These are phyloP conservation scores for Lactarius trivialis DNA, from an alignment of 768 basidiomycete species.

Conservation along the genomic window DNA sequence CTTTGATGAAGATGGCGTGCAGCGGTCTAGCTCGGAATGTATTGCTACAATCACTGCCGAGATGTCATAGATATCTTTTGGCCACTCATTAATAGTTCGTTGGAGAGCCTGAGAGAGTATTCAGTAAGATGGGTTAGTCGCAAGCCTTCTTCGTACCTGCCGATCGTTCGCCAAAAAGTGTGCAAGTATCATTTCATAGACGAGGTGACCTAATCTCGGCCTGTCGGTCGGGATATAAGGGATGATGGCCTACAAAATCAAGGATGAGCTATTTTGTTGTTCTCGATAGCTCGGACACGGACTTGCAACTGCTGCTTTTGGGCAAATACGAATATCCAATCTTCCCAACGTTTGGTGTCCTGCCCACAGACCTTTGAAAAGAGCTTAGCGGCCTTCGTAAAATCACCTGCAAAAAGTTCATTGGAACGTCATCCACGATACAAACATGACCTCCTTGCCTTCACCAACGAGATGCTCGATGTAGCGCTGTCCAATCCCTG, in stretches of 20 bases:
- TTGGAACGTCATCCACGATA: background rate
- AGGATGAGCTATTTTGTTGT: background rate
- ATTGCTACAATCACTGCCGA: slow-evolving; percentile 85
- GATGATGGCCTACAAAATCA: slow-evolving; percentile 60
- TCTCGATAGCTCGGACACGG: slow-evolving; percentile 23
- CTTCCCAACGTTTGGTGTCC: slow-evolving; percentile 83
- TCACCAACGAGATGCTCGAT: slow-evolving; percentile 78
- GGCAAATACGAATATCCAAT: slow-evolving; percentile 89
- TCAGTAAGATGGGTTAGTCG: background rate
- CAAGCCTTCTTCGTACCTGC: slow-evolving; percentile 38
- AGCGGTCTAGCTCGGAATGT: slow-evolving; percentile 68
- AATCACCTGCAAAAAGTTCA: slow-evolving; percentile 42
- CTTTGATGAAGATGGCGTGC: slow-evolving; percentile 43
- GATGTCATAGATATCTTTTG: slow-evolving; percentile 83
- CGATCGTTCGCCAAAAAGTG: slow-evolving; percentile 78
- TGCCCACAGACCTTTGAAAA: slow-evolving; percentile 82
- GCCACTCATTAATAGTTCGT: slow-evolving; percentile 82
- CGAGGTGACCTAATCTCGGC: slow-evolving; percentile 73
- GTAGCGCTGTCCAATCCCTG: slow-evolving; percentile 78
- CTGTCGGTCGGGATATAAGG: slow-evolving; percentile 80
- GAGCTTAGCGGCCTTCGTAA: slow-evolving; percentile 70
- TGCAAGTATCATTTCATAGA: slow-evolving; percentile 93
- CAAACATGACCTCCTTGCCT: slow-evolving; percentile 43
- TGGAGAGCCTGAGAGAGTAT: slow-evolving; percentile 52
- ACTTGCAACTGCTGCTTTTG: slow-evolving; percentile 77